Evolutionary conservation across 116 monocot species (phyloP), one percentile per base, ranked within the genome.

Genomic region (Zostera marina): DNA sequence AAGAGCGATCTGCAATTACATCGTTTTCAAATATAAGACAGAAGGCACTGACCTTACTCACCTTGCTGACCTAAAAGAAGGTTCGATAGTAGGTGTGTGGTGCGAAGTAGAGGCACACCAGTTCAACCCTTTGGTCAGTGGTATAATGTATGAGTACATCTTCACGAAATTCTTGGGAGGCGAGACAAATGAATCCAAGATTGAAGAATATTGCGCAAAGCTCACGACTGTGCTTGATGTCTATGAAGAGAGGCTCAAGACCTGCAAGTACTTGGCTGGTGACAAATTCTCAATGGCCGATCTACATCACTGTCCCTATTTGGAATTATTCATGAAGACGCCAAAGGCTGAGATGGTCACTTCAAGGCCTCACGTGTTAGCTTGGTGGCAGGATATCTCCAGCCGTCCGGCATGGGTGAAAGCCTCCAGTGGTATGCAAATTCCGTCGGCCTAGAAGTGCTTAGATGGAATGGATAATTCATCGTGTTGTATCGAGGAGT

Each of bases 211-310:
- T 4, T 41, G 73, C 5, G 74, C 9, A 16, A 71, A 79, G 63
- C 73, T 82, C 47, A 47, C 41, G 38, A 53, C 57, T 42, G 79
- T 87, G 38, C 66, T 87, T 15, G 87, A 82, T 70, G 60, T 87
- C 22, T 87, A 87, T 76, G 82, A 87, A 62, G 69, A 39, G 25
- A 62, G 68, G 53, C 79, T 87, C 32, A 62, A 74, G 13, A 20
- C 70, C 51, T 68, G 41, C 61, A 79, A 77, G 66, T 87, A 87
- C 71, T 38, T 87, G 42, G 87, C 87, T 7, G 87, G 87, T 0
- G 79, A 56, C 11, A 54, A 63, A 3, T 82, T 74, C 72, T 72
- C 71, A 42, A 59, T 87, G 13, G 82, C 82, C 24, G 87, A 87
- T 56, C 56, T 76, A 12, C 79, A 87, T 76, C 79, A 79, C 64